A percentile compares a stretch with the other conserved stretches of the same genome.
phyloP scores from a whole-genome alignment of 371 early-diverging fungal species.

The Umbelopsis sp. region DNA sequence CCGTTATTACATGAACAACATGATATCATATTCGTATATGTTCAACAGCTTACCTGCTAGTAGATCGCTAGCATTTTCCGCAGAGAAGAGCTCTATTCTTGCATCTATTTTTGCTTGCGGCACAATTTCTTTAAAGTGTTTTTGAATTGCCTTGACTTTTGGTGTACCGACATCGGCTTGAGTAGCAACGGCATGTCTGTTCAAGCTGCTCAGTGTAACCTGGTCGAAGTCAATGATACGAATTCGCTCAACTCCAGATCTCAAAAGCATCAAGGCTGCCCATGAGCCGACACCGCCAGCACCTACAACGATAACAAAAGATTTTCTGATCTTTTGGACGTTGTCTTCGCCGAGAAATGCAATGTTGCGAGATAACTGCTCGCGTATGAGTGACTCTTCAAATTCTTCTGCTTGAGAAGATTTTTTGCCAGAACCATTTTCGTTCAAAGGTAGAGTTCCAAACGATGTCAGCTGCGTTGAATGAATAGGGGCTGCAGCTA shows the following conservation, averaged over 20 bases:
- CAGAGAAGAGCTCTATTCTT: constrained; percentile 73
- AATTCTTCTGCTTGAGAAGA: constrained; percentile 26
- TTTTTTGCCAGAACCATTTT: constrained; percentile 20
- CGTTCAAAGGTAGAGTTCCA: constrained; percentile 28
- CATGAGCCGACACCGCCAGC: constrained; percentile 95
- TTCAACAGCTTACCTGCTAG: constrained; percentile 56
- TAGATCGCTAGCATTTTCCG: constrained; percentile 70
- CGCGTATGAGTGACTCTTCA: constrained; percentile 74
- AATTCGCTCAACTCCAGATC: constrained; percentile 87
- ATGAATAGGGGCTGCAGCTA: constrained; percentile 18
- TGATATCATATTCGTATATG: neutral
- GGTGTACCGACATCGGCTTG: constrained; percentile 88
- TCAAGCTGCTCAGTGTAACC: constrained; percentile 88
- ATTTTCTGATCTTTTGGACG: constrained; percentile 59
- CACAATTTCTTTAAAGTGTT: constrained; percentile 71
- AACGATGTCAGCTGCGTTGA: constrained; percentile 28
- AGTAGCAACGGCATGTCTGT: constrained; percentile 92
- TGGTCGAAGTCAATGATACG: constrained; percentile 96
- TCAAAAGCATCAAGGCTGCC: constrained; percentile 88
- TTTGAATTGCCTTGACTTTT: constrained; percentile 79
- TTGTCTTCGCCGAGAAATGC: constrained; percentile 89
- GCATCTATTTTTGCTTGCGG: constrained; percentile 85
- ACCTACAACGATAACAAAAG: constrained; percentile 93
- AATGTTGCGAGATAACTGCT: constrained; percentile 85
- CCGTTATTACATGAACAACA: neutral